Evolutionary conservation across 805 yeast genomes (phyloP), one percentile per base, ranked within the genome.

Genomic region (Candida nonsorbophila): DNA sequence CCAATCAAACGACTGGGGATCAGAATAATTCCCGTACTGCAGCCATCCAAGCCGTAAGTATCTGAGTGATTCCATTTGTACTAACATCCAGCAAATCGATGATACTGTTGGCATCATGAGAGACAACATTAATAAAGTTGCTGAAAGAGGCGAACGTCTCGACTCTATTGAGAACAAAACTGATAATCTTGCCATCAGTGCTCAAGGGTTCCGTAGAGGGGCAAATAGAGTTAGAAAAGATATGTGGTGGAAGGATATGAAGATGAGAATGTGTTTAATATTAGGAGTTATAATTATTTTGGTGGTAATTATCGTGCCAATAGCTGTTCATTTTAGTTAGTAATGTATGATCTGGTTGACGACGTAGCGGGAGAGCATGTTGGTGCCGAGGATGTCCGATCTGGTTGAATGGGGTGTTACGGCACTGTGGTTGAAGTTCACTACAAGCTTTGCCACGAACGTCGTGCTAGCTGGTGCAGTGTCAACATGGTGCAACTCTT

Each of bases 211-310:
- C 68, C 85, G 94, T 55, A 76, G 95, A 55, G 94, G 96, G 22
- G 97, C 98, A 36, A 90, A 90, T 64, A 79, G 94, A 47, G 97
- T 90, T 27, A 84, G 98, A 63, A 90, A 88, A 60, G 94, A 88
- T 53, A 90, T 90, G 97, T 90, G 97, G 97, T 84, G 94, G 84
- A 90, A 92, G 61, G 95, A 90, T 57, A 73, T 92, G 76, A 92
- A 92, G 68, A 83, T 92, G 90, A 81, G 94, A 59, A 66, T 88
- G 69, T 90, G 97, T 60, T 62, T 84, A 34, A 80, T 88, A 36
- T 77, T 81, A 27, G 83, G 81, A 16, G 79, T 80, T 15, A 63
- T 92, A 30, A 77, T 90, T 50, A 77, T 88, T 30, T 62, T 90
- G 44, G 62, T 90, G 34, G 83, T 90, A 32, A 94, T 90, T 33